Evolutionary conservation across 768 basidiomycete genomes (phyloP).

Genomic region (Russula virescens): DNA sequence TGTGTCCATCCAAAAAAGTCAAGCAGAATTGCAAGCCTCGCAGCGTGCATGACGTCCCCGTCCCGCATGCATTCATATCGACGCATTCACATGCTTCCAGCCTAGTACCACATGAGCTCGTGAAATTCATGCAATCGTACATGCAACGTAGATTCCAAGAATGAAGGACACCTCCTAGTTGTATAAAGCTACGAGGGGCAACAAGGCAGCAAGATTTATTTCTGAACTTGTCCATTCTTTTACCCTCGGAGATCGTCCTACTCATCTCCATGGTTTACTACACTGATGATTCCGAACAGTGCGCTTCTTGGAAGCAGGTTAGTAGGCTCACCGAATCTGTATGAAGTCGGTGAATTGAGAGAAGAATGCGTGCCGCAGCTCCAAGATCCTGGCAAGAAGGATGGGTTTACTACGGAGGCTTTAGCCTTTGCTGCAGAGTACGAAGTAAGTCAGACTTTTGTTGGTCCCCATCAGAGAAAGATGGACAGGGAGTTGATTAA

Average conservation of each 20-base stretch:
- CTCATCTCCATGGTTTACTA: conserved; percentile 11
- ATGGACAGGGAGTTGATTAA: too few relatives aligned
- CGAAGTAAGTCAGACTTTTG: conserved; percentile 14
- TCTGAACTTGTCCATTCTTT: not conserved
- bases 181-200: not conserved
- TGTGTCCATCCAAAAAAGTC: too few relatives aligned
- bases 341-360: not conserved
- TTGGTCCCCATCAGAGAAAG: too few relatives aligned
- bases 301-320: conserved; percentile 13
- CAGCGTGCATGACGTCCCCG: not conserved
- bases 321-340: not conserved
- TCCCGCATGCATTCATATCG: not conserved
- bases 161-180: not conserved
- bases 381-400: not conserved
- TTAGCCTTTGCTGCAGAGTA: conserved; percentile 8
- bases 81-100: not conserved
- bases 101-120: not conserved
- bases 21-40: not conserved
- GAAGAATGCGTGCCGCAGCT: not conserved
- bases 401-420: conserved; percentile 9
- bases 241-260: not conserved
- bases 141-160: not conserved
- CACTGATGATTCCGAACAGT: conserved; percentile 11
- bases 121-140: not conserved
- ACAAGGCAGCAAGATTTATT: not conserved